Evolutionary conservation across 2,329 filamentous ascomycete genomes (phyloP).

Genomic region (Penicillium sp.): DNA sequence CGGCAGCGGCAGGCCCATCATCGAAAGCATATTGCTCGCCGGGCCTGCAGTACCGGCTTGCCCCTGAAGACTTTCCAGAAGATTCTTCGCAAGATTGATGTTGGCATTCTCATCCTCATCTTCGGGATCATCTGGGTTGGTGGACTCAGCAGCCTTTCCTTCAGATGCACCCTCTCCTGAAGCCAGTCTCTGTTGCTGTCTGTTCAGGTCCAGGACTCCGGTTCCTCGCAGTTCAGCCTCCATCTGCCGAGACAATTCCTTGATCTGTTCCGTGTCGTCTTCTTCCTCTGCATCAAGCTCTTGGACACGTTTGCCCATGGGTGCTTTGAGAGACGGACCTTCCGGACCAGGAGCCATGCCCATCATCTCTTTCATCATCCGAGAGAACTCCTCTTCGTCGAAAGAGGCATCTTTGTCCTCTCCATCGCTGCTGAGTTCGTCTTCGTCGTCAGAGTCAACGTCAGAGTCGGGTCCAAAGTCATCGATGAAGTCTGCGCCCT

Average conservation of each 20-base stretch:
- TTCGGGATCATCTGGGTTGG: conserved; percentile 12
- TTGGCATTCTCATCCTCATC: conserved; percentile 68
- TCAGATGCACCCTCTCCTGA: conserved; percentile 25
- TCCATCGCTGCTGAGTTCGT: conserved; percentile 58
- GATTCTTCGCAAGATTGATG: conserved; percentile 82
- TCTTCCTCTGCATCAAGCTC: conserved; percentile 52
- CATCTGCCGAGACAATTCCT: conserved; percentile 46
- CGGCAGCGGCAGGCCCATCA: conserved; percentile 81
- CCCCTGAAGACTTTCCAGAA: conserved; percentile 88
- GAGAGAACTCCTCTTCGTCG: conserved; percentile 78
- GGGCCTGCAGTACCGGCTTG: conserved; percentile 84
- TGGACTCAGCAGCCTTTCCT: conserved; percentile 28
- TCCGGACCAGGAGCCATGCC: conserved; percentile 55
- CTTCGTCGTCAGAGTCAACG: conserved; percentile 54
- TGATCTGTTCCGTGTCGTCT: conserved; percentile 60
- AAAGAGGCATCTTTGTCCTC: conserved; percentile 77
- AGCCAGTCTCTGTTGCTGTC: conserved; percentile 17
- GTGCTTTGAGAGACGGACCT: conserved; percentile 19
- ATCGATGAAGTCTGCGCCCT: conserved; percentile 68
- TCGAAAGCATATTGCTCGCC: conserved; percentile 78
- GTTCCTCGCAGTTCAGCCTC: conserved; percentile 48
- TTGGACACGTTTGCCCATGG: conserved; percentile 37
- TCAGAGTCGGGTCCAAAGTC: conserved; percentile 69
- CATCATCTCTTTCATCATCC: conserved; percentile 92
- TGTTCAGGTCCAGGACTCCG: conserved; percentile 44